A percentile compares a stretch with the other conserved stretches of the same genome.
Conservation (phyloP, 2,329 filamentous ascomycete genomes). For the Dothiorella sarmentorum region DNA sequence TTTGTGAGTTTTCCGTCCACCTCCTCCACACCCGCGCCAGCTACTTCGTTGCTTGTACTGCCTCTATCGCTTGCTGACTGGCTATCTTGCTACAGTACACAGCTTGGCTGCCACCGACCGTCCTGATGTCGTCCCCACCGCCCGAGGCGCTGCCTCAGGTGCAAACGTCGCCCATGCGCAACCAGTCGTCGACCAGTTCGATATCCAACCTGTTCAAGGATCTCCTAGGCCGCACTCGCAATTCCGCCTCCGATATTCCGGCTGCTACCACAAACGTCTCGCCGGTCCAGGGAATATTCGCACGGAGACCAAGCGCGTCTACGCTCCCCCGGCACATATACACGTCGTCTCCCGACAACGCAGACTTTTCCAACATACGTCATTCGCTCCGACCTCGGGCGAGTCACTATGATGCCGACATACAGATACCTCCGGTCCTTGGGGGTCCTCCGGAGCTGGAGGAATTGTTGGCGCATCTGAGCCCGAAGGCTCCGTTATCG, state of each 20-base stretch:
- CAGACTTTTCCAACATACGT: slow-evolving; percentile 1
- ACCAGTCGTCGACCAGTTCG: slow-evolving; percentile 13
- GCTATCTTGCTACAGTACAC: neutral
- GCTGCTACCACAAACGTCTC: slow-evolving; percentile 5
- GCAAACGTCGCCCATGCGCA: neutral
- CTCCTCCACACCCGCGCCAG: neutral
- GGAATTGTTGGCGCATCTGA: slow-evolving; percentile 31
- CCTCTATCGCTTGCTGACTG: neutral
- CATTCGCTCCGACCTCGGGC: slow-evolving; percentile 6
- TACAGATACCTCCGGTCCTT: slow-evolving; percentile 19
- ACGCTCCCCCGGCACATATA: slow-evolving; percentile 4
- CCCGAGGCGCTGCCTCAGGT: slow-evolving; percentile 16
- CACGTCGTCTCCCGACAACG: slow-evolving; percentile 1
- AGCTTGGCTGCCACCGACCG: neutral
- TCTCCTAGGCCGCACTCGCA: slow-evolving; percentile 8
- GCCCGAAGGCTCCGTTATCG: slow-evolving; percentile 24
- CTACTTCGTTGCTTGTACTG: neutral
- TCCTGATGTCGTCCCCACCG: slow-evolving; percentile 15
- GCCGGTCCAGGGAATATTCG: slow-evolving; percentile 16
- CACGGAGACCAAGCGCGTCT: slow-evolving; percentile 7
- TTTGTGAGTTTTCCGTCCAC: neutral
- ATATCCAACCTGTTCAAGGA: slow-evolving; percentile 17
- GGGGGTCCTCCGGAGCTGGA: slow-evolving; percentile 38
- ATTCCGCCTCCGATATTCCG: neutral
- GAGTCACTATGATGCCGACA: slow-evolving; percentile 6